Evolutionary conservation across 2,329 filamentous ascomycete genomes (phyloP), one percentile per base, ranked within the genome.

Genomic region (Fusarium staphyleae): DNA sequence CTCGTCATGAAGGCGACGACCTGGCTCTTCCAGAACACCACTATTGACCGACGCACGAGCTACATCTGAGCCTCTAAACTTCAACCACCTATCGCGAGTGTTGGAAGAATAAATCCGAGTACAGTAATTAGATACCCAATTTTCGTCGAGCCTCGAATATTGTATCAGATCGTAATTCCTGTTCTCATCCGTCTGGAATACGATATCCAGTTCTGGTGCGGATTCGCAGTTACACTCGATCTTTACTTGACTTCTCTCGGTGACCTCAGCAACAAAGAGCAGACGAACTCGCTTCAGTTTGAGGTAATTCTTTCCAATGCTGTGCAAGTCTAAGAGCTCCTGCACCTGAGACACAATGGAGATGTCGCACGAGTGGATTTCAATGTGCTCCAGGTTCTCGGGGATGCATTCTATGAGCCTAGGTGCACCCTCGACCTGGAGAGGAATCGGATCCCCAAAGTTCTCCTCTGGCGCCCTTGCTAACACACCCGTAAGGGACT

Each of bases 331-430:
- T 4, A 49, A 40, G 4, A 60, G 48, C 14, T 56, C 49, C n/a
- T 48, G 37, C 10, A 36, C 42, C 6, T 54, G 53, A 14, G 44
- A 12, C 15, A 54, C 22, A 15, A 51, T 44, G 12, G 30, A 19
- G 12, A 36, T 48, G 3, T 39, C 41, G 37, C 56, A 57, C n/a
- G 36, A 37, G 32, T 54, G 48, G 18, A 60, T 50, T 22, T 56
- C 34, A 7, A 60, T 36, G 16, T 44, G 24, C 18, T 53, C 49
- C 10, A 60, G 28, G 13, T 43, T 48, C 14, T 41, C 36, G 2
- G 52, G 56, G 11, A 56, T 18, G 13, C 41, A 57, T 4, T 57
- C 33, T 4, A 46, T 11, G 14, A 48, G 15, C 16, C 29, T 46
- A 1, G 49, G 49, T 2, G 42, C 46, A 18, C 32, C 30, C 7